phyloP scores from a whole-genome alignment of 352 stramenopile species.

The Phytophthora lateralis region DNA sequence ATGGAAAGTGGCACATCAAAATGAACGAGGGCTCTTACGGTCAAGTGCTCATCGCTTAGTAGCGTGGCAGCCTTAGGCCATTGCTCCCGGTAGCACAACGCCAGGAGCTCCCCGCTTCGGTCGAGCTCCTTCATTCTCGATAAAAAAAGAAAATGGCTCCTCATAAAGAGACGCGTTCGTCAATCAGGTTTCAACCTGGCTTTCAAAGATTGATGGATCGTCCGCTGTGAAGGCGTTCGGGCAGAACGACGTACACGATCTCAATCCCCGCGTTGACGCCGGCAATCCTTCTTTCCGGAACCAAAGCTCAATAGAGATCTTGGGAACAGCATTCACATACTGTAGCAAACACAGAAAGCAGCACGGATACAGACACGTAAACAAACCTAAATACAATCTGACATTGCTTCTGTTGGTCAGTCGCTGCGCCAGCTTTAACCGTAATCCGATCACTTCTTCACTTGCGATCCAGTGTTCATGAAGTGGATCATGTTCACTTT shows the following conservation, averaged over 20 bases:
- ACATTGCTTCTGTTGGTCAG: no score
- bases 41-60: conserved; percentile 15
- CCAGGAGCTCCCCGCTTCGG: conserved; percentile 44
- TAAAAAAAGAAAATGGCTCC: conserved; percentile 11
- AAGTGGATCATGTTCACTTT: conserved; percentile 88
- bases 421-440: no score
- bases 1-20: background rate
- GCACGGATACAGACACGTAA: background rate
- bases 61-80: conserved; percentile 33
- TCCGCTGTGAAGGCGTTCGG: no score
- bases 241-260: background rate
- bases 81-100: conserved; percentile 46
- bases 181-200: no score
- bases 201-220: background rate
- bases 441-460: conserved; percentile 23
- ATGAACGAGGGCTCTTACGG: conserved; percentile 9
- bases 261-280: background rate
- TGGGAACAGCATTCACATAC: background rate
- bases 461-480: conserved; percentile 55
- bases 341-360: no score
- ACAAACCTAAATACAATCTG: background rate
- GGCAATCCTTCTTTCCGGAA: background rate
- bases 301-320: background rate
- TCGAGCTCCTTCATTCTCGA: conserved; percentile 31
- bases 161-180: no score